Evolutionary conservation across 2,329 filamentous ascomycete species (phyloP).

Genomic region (Diaporthe eres): DNA sequence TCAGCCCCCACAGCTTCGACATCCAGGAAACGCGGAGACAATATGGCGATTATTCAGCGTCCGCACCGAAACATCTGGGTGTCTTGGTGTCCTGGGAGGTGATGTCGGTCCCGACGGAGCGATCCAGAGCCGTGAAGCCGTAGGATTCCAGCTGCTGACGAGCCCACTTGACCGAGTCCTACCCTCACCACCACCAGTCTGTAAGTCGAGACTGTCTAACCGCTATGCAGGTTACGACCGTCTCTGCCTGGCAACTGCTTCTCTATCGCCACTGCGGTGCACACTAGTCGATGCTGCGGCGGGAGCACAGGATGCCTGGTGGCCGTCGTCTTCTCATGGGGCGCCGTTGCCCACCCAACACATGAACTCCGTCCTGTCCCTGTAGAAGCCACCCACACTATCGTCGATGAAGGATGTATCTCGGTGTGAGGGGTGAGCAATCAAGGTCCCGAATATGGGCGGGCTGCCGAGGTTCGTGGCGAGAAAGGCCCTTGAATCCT

Average conservation of each 20-base stretch:
- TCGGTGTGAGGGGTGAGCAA: background rate
- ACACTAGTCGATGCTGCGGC: conserved; percentile 7
- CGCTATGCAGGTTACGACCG: background rate
- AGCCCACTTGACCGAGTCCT: background rate
- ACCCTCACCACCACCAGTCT: background rate
- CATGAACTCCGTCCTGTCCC: background rate
- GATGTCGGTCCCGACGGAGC: conserved; percentile 4
- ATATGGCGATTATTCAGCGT: conserved; percentile 19
- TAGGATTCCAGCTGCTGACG: conserved; percentile 18
- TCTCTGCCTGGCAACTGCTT: conserved; percentile 2
- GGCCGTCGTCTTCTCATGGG: background rate
- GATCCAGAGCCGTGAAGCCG: background rate
- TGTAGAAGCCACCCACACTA: background rate
- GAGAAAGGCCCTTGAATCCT: background rate
- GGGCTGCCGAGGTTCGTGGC: conserved; percentile 10
- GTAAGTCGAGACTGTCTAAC: background rate
- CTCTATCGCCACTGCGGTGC: background rate
- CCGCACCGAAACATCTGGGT: background rate
- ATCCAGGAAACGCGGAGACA: background rate
- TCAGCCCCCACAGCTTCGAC: background rate
- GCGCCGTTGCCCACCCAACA: background rate
- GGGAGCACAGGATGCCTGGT: conserved; percentile 23
- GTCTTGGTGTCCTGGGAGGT: background rate
- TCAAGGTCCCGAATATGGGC: background rate
- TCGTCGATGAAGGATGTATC: background rate